Conservation (phyloP, 306 rosid species). For the Mimosa bimucronata region DNA sequence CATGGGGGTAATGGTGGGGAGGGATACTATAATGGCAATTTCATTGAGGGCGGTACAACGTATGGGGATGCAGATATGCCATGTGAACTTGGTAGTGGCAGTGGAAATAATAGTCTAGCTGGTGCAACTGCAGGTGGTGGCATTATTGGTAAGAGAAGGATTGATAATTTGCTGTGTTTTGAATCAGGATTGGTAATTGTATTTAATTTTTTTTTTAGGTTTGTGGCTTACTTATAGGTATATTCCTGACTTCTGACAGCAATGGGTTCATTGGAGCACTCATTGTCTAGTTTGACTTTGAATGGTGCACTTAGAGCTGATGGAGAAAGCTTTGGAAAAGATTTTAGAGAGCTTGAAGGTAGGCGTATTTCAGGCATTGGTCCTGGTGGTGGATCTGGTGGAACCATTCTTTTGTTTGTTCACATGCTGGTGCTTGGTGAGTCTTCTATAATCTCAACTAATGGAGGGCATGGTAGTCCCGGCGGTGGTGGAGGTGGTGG, state of each 20-base stretch:
- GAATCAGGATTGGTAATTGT: constrained; percentile 3
- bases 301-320: constrained; percentile 81
- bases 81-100: constrained; percentile 98
- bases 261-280: constrained; percentile 92
- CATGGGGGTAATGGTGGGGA: constrained; percentile 99
- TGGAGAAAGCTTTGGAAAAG: constrained; percentile 87
- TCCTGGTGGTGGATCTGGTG: constrained; percentile 99
- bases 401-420: constrained; percentile 87
- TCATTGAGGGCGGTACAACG: constrained; percentile 77
- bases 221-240: constrained; percentile 13
- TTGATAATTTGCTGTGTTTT: constrained; percentile 25
- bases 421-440: constrained; percentile 61
- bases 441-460: constrained; percentile 73
- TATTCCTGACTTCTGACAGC: constrained; percentile 56
- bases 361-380: constrained; percentile 59
- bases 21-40: constrained; percentile 77
- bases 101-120: constrained; percentile 83
- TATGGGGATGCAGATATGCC: constrained; percentile 92
- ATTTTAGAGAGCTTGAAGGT: constrained; percentile 46
- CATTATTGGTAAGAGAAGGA: constrained; percentile 72
- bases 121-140: constrained; percentile 97
- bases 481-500: constrained; percentile 95
- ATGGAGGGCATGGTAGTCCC: constrained; percentile 87
- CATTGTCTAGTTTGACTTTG: constrained; percentile 72
- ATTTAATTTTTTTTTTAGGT: background rate